A percentile compares a stretch with the other conserved stretches of the same genome.
These are phyloP conservation scores for Excoecaria agallocha DNA, from an alignment of 345 rosid genomes.

Conservation along the genomic window DNA sequence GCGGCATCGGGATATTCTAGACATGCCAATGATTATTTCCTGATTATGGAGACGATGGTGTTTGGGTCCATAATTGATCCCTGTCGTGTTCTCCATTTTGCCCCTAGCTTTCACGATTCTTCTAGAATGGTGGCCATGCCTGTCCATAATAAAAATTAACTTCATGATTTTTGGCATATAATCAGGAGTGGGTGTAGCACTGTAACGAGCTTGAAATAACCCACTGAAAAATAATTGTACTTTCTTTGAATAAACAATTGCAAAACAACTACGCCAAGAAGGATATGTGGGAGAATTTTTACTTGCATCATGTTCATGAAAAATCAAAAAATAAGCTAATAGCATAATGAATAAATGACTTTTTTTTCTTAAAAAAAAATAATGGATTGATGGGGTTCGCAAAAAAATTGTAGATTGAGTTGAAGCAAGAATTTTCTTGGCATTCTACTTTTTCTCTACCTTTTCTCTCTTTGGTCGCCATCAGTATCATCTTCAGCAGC, in stretches of 20 bases:
- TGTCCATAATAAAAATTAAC: background rate
- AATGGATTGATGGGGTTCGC: no score
- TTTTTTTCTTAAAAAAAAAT: no score
- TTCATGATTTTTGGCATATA: background rate
- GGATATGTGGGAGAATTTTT: no score
- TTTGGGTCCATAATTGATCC: background rate
- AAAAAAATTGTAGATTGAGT: no score
- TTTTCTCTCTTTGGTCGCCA: slow-evolving; percentile 8
- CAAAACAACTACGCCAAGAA: background rate
- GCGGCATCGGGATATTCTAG: background rate
- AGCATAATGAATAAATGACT: no score
- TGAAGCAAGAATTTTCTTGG: no score
- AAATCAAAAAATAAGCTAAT: no score
- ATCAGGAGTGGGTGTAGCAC: background rate
- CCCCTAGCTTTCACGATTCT: slow-evolving; percentile 9
- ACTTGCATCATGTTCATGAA: no score
- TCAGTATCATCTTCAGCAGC: background rate
- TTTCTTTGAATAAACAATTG: background rate
- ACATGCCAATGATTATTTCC: background rate
- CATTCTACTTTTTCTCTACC: background rate
- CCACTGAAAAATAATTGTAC: background rate
- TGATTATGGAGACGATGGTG: no score
- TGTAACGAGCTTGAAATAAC: background rate
- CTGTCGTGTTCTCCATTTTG: background rate
- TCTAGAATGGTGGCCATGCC: slow-evolving; percentile 14